Base-by-base conservation (phyloP, 1,139 yeast species). In the Candida sp. region DNA sequence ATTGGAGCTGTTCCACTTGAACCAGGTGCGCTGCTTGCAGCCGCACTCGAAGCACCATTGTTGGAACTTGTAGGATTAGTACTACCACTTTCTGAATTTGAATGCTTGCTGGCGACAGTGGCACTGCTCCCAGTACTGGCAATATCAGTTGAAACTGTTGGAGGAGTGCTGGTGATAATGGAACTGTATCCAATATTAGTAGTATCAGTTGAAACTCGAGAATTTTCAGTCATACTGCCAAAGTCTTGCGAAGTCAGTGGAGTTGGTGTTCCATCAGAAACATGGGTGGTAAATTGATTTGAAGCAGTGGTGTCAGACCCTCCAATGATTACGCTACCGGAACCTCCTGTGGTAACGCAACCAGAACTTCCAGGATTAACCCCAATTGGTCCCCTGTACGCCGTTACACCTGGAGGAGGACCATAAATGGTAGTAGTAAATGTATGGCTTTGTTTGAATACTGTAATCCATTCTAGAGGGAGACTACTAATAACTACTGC, bases 381-480 rank as follows among this genome's bases (percentile, higher is more conserved):
- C 19, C 19, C 19, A 15, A 2, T 15, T 15, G 19, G 19, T 15
- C 19, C 19, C 19, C 19, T 11, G 29, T 25, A 25, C 2, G 2
- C 29, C 2, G 3, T 25, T 11, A 25, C 29, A 2, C 29, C 29
- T 25, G 29, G 29, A 7, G 29, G 29, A 2, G 29, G 3, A 7
- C 29, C 29, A 25, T 25, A 25, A 2, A 25, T 11, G 11, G 2
- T 25, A 11, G 29, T 3, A 3, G 29, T 25, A 25, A 25, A 25
- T 3, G 3, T 8, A 8, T 3, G 29, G 11, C 11, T 25, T 3
- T 25, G 29, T 11, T 7, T 30, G 22, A 22, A 22, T 9, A 36
- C 33, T 6, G 38, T 36, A 15, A 36, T 25, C 33, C 32, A 22
- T 23, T 36, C 38, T n/a, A 36, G n/a, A 8, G 38, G 38, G 1